Percentiles rank a stretch among this genome's conserved stretches.
These are phyloP conservation scores for Coccomyxa sp. DNA, from an alignment of 139 green algal genomes.

Conservation along the genomic window DNA sequence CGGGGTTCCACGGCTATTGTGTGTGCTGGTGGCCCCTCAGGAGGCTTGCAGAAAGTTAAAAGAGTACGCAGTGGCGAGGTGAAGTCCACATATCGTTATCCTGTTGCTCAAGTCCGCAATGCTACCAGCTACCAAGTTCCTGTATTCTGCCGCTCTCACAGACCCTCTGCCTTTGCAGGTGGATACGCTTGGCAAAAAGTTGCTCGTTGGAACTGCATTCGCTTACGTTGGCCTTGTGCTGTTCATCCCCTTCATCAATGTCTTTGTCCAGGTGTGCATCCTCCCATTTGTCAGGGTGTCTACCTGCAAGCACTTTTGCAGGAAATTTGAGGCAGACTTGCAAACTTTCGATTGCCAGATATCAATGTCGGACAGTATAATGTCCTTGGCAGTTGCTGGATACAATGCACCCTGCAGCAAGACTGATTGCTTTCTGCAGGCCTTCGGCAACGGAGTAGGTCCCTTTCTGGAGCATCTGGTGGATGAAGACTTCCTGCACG, in stretches of 20 bases:
- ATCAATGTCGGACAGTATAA: background rate
- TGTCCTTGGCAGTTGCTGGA: background rate
- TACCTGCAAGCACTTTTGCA: no score
- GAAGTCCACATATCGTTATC: background rate
- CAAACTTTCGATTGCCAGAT: no score
- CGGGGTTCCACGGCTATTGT: background rate
- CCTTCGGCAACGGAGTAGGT: conserved; percentile 65
- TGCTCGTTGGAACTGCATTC: conserved; percentile 50
- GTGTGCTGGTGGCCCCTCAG: background rate
- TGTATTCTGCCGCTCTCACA: background rate
- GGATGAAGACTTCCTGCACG: conserved; percentile 80
- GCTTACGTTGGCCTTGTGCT: conserved; percentile 67
- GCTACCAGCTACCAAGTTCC: background rate
- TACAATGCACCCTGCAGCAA: no score
- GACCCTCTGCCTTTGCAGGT: conserved; percentile 27
- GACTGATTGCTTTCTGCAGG: conserved; percentile 36
- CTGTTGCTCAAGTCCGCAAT: background rate
- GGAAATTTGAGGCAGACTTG: no score
- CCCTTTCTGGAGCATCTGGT: conserved; percentile 67
- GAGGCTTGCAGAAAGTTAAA: background rate
- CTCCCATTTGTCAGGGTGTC: background rate
- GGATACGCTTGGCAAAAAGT: conserved; percentile 37
- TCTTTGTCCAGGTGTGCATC: conserved; percentile 67
- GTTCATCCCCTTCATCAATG: conserved; percentile 72
- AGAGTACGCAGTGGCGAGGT: background rate